Base-by-base conservation (phyloP, 2,329 filamentous ascomycete genomes). In the Aspergillus aculeatinus region DNA sequence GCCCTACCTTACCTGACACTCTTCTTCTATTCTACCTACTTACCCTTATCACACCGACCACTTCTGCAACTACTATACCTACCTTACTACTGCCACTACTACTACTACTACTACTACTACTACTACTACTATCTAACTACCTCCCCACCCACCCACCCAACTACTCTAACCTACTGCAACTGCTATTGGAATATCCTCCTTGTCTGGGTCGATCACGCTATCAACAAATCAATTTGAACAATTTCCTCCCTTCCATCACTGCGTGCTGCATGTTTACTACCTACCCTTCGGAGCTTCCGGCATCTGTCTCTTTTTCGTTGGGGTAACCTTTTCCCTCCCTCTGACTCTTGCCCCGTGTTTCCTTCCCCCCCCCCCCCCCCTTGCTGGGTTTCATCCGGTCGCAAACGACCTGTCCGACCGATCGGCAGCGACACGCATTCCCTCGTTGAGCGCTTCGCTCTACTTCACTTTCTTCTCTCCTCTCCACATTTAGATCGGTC, bases 231-330 rank as follows among this genome's bases (percentile, higher is more conserved):
- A 51, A 48, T 52, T 33, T n/a, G 23, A 58, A 48, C 49, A 44
- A 55, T 11, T 23, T 63, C 68, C 68, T 66, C 62, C 61, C 72
- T 71, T 63, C 68, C 72, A 69, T 72, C 64, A 70, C 72, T 44
- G 54, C 71, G 66, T 68, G 64, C 63, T 65, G 59, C 60, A 61
- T 59, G 66, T 52, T 58, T 51, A 55, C 55, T 61, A 35, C 48
- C 25, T 44, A 44, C 31, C 53, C 33, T 19, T 48, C 29, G 27
- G 53, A 31, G 53, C 53, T 33, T 33, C 53, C 42, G 42, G 42
- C 27, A 31, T 55, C 53, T 47, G 53, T 60, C 49, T 57, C 16
- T 52, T 60, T 56, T 55, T 55, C 33, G 52, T 59, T 59, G 59
- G 58, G 52, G 33, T 49, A 19, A 44, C 39, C 6, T 44, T 16